Percentiles rank a stretch among this genome's conserved stretches.
Evolutionary conservation across 139 green algal genomes (phyloP).

Genomic region (Picochlorum sp.): DNA sequence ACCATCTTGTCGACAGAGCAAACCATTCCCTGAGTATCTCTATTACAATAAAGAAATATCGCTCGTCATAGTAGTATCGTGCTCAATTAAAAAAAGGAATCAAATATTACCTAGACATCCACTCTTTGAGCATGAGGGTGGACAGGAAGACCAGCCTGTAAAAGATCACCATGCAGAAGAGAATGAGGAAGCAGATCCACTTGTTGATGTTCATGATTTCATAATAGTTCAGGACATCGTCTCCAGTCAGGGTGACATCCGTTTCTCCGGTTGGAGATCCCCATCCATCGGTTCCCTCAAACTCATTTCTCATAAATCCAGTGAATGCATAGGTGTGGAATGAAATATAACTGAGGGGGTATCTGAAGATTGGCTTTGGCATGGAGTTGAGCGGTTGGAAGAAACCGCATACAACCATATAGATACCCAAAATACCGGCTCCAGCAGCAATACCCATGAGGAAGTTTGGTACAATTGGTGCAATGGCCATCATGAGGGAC

Average conservation of each 20-base stretch:
- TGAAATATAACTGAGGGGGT: conserved; percentile 54
- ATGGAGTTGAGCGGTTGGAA: conserved; percentile 50
- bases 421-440: conserved; percentile 55
- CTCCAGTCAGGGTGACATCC: conserved; percentile 18
- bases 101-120: background rate
- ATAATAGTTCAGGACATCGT: conserved; percentile 23
- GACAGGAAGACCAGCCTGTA: conserved; percentile 46
- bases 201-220: conserved; percentile 40
- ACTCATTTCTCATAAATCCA: conserved; percentile 52
- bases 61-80: too few relatives aligned
- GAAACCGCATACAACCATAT: conserved; percentile 51
- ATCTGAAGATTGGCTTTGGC: conserved; percentile 50
- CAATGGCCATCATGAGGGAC: conserved; percentile 54
- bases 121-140: conserved; percentile 37
- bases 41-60: too few relatives aligned
- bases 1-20: too few relatives aligned
- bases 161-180: conserved; percentile 30
- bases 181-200: conserved; percentile 33
- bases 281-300: conserved; percentile 36
- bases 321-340: conserved; percentile 56
- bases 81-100: background rate
- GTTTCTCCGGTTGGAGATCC: conserved; percentile 26
- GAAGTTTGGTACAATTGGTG: conserved; percentile 50
- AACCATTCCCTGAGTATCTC: too few relatives aligned
- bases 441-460: conserved; percentile 54